These are phyloP conservation scores for Dictyophora rubrovolvata DNA, from an alignment of 768 basidiomycete genomes.

Conservation along the genomic window DNA sequence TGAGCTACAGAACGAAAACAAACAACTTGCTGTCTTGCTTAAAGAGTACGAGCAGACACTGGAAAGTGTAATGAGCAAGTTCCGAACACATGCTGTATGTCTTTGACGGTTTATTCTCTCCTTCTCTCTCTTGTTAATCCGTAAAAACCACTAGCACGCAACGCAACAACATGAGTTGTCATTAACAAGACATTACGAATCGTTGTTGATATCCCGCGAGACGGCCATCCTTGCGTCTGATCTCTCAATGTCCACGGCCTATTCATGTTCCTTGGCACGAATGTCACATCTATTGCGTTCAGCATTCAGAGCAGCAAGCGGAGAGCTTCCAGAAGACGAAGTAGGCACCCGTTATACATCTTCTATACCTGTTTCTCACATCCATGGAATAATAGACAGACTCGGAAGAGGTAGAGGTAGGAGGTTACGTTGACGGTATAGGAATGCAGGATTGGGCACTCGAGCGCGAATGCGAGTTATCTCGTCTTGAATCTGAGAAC, in stretches of 20 bases:
- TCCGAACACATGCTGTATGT: constrained; percentile 85
- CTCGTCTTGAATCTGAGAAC: constrained; percentile 82
- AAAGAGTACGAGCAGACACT: constrained; percentile 97
- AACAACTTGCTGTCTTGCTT: constrained; percentile 80
- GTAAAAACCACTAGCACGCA: constrained; percentile 50
- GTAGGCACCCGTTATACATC: background rate
- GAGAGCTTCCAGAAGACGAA: constrained; percentile 32
- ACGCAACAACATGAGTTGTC: constrained; percentile 89
- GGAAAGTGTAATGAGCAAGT: constrained; percentile 87
- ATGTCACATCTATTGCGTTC: constrained; percentile 61
- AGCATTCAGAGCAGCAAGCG: constrained; percentile 57
- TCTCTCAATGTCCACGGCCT: constrained; percentile 50
- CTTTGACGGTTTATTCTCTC: background rate
- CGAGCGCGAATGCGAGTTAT: constrained; percentile 85
- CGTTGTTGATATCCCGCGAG: constrained; percentile 65
- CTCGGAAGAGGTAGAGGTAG: constrained; percentile 6
- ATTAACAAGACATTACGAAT: constrained; percentile 84
- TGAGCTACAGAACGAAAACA: constrained; percentile 83
- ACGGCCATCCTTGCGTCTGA: constrained; percentile 52
- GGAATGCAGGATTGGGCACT: constrained; percentile 59
- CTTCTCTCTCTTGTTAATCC: background rate
- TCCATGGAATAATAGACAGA: constrained; percentile 13
- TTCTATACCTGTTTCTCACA: background rate
- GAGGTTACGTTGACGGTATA: constrained; percentile 4
- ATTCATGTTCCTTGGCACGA: constrained; percentile 59